Conservation (phyloP, 2,329 filamentous ascomycete species). For the Neoscytalidium dimidiatum region DNA sequence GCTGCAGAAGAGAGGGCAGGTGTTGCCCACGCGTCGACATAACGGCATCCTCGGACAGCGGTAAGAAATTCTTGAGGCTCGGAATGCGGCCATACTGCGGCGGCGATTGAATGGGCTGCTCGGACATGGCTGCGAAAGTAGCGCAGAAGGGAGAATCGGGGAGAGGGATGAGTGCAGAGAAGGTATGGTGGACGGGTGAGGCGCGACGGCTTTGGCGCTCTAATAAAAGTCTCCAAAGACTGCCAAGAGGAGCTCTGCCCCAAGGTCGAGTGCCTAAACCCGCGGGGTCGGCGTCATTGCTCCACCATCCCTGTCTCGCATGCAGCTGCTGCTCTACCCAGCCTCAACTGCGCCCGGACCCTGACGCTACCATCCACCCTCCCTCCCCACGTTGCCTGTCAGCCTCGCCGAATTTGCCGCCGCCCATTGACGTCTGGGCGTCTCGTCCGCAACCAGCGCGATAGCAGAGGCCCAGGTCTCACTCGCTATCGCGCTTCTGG, state of each 20-base stretch:
- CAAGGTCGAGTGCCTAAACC: background rate
- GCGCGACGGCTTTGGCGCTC: background rate
- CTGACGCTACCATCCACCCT: too few species aligned
- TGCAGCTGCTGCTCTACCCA: background rate
- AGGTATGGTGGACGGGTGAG: background rate
- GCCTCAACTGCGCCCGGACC: constrained; percentile 9
- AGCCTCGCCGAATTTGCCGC: constrained; percentile 3
- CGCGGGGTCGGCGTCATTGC: constrained; percentile 10
- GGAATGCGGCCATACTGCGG: constrained; percentile 32
- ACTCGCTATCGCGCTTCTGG: background rate
- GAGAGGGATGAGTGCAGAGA: background rate
- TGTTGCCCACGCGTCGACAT: constrained; percentile 48
- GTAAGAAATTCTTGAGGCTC: constrained; percentile 43
- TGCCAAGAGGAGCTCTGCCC: constrained; percentile 11
- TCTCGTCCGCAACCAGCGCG: background rate
- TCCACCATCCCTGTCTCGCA: constrained; percentile 10
- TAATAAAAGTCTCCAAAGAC: constrained; percentile 2
- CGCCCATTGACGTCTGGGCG: background rate
- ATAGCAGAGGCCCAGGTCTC: background rate
- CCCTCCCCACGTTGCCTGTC: constrained; percentile 1
- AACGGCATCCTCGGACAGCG: constrained; percentile 40
- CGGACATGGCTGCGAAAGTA: background rate
- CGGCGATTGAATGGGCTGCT: constrained; percentile 22
- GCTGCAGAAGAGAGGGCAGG: constrained; percentile 37
- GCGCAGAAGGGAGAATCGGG: background rate